Percentiles rank a stretch among this genome's conserved stretches.
Conservation (phyloP, 2,329 filamentous ascomycete genomes). For the Biscogniauxia marginata region DNA sequence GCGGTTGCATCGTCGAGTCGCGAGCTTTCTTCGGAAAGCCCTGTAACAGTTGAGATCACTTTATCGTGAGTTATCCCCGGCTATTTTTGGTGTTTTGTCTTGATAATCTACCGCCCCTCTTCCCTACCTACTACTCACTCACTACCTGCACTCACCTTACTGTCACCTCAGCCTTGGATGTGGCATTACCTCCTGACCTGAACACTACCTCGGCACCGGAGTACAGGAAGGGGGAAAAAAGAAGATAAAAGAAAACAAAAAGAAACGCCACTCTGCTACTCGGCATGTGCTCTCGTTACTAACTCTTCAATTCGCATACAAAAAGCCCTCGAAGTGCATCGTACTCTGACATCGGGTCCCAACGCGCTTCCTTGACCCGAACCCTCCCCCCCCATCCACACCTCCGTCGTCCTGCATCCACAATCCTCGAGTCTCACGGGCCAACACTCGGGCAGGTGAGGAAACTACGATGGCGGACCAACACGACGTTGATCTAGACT, state of each 20-base stretch:
- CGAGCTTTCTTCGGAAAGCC: constrained; percentile 25
- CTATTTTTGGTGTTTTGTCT: constrained; percentile 15
- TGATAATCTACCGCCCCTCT: background rate
- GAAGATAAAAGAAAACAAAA: background rate
- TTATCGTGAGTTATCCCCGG: constrained; percentile 36
- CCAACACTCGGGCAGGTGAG: constrained; percentile 44
- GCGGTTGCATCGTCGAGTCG: constrained; percentile 17
- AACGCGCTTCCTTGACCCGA: constrained; percentile 20
- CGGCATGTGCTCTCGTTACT: constrained; percentile 12
- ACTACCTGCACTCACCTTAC: background rate
- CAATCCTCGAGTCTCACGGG: constrained; percentile 33
- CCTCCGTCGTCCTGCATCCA: constrained; percentile 23
- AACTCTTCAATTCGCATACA: constrained; percentile 17
- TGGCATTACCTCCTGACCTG: background rate
- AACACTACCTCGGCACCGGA: constrained; percentile 6
- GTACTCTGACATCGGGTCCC: constrained; percentile 27
- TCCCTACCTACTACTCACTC: background rate
- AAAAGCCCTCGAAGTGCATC: constrained; percentile 32
- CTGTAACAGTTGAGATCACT: constrained; percentile 39
- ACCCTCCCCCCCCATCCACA: constrained; percentile 13
- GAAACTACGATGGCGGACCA: constrained; percentile 58
- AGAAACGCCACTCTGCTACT: constrained; percentile 1
- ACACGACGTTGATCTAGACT: constrained; percentile 96
- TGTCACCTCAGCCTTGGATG: background rate
- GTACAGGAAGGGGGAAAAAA: background rate